Evolutionary conservation across 371 early-diverging fungal genomes (phyloP).

Genomic region (Entomophthora muscae): DNA sequence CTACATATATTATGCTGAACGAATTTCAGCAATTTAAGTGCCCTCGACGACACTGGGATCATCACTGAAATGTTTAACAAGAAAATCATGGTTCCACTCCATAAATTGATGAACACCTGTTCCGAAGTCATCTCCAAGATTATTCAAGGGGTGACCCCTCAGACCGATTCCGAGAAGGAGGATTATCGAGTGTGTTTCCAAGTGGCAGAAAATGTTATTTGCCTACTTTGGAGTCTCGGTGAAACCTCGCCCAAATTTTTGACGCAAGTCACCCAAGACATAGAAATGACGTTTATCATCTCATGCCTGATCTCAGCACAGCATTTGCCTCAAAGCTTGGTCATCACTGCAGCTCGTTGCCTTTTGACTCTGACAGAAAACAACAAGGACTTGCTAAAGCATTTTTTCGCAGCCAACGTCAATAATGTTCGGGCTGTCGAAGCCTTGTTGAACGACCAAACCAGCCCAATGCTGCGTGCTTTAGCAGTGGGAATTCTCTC

Average conservation of each 20-base stretch:
- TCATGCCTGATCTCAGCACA: conserved; percentile 40
- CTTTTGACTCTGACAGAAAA: conserved; percentile 69
- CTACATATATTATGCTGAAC: not conserved
- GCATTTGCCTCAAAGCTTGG: conserved; percentile 37
- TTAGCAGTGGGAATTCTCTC: not conserved
- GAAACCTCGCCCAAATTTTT: conserved; percentile 46
- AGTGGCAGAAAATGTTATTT: conserved; percentile 52
- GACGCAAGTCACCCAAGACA: conserved; percentile 39
- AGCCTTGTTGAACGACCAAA: not conserved
- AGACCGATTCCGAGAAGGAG: conserved; percentile 24
- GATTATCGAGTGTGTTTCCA: conserved; percentile 42
- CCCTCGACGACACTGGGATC: conserved; percentile 14
- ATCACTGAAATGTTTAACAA: conserved; percentile 9
- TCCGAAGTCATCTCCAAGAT: conserved; percentile 23
- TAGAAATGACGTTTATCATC: conserved; percentile 40
- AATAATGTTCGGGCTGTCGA: not conserved
- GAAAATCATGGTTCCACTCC: conserved; percentile 18
- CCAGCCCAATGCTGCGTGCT: not conserved
- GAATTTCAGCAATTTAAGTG: conserved; percentile 12
- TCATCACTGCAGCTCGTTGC: conserved; percentile 58
- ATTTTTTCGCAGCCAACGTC: conserved; percentile 17
- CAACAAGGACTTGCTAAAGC: conserved; percentile 36
- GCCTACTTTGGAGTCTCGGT: conserved; percentile 44
- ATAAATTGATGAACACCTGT: not conserved
- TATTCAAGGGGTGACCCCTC: conserved; percentile 23